Conservation (phyloP, 176 grass and related monocot genomes). For the Luzula sylvatica region DNA sequence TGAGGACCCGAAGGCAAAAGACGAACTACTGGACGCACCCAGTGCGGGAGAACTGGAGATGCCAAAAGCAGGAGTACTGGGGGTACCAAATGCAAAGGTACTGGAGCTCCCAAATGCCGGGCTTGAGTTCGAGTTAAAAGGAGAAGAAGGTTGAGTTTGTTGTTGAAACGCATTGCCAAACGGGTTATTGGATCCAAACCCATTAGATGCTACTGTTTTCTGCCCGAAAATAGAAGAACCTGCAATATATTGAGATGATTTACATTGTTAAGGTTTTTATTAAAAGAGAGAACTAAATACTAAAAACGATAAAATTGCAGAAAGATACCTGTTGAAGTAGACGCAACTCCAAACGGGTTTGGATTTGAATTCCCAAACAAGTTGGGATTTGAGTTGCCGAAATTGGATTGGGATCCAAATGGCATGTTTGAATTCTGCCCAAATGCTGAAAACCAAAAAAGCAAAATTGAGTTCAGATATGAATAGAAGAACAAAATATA, state of each 20-base stretch:
- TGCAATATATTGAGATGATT: not conserved
- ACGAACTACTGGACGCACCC: not conserved
- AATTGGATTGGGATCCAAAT: conserved; percentile 7
- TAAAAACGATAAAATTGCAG: conserved; percentile 3
- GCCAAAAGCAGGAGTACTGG: conserved; percentile 3
- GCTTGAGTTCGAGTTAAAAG: too few species aligned
- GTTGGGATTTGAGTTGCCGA: conserved; percentile 13
- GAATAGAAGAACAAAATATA: not conserved
- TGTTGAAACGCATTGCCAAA: not conserved
- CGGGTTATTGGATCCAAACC: not conserved
- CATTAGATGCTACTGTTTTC: conserved; percentile 9
- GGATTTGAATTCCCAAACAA: not conserved
- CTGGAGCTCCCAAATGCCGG: conserved; percentile 1
- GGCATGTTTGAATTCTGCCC: not conserved
- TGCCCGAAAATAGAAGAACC: conserved; percentile 8
- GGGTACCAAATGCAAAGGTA: not conserved
- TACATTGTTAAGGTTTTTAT: too few species aligned
- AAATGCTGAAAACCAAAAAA: conserved; percentile 12
- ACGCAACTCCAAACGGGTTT: conserved; percentile 3
- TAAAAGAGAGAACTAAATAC: not conserved
- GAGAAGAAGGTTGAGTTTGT: too few species aligned
- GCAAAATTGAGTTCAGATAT: not conserved
- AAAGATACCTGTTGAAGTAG: conserved; percentile 10
- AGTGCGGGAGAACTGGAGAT: not conserved
- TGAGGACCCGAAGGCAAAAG: not conserved